Conservation (phyloP, 1,139 yeast genomes). For the Saccharomyces hybrid region DNA sequence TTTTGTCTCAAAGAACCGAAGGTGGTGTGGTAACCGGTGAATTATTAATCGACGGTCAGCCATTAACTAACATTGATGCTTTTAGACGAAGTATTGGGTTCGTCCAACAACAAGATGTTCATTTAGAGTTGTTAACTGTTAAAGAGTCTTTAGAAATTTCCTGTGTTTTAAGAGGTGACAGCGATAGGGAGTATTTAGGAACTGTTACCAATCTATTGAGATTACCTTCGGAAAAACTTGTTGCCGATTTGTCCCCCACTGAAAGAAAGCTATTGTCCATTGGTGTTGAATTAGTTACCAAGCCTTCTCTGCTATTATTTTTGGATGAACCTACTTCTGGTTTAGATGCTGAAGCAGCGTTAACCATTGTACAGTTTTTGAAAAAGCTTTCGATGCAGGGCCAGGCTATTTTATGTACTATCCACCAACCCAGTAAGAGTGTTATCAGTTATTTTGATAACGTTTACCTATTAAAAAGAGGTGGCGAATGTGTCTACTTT, state of each 20-base stretch:
- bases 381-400: slow-evolving; percentile 40
- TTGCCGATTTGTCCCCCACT: slow-evolving; percentile 42
- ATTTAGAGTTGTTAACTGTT: slow-evolving; percentile 43
- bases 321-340: slow-evolving; percentile 47
- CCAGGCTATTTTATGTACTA: slow-evolving; percentile 42
- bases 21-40: slow-evolving; percentile 50
- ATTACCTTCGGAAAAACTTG: slow-evolving; percentile 29
- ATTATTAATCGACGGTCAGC: slow-evolving; percentile 46
- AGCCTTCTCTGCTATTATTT: slow-evolving; percentile 40
- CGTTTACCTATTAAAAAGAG: slow-evolving; percentile 37
- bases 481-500: slow-evolving; percentile 40
- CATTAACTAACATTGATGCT: slow-evolving; percentile 35
- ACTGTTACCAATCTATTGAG: slow-evolving; percentile 40
- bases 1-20: slow-evolving; percentile 43
- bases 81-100: slow-evolving; percentile 51
- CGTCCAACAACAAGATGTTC: slow-evolving; percentile 54
- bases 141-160: slow-evolving; percentile 47
- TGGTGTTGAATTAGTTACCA: slow-evolving; percentile 45
- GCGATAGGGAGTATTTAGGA: slow-evolving; percentile 42
- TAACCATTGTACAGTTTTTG: slow-evolving; percentile 41
- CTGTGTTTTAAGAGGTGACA: slow-evolving; percentile 43
- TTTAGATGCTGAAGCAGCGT: slow-evolving; percentile 43
- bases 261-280: slow-evolving; percentile 42
- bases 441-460: slow-evolving; percentile 36
- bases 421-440: slow-evolving; percentile 38